Conservation (phyloP, 192 early-diverging fungal species). For the Podila minutissima region DNA sequence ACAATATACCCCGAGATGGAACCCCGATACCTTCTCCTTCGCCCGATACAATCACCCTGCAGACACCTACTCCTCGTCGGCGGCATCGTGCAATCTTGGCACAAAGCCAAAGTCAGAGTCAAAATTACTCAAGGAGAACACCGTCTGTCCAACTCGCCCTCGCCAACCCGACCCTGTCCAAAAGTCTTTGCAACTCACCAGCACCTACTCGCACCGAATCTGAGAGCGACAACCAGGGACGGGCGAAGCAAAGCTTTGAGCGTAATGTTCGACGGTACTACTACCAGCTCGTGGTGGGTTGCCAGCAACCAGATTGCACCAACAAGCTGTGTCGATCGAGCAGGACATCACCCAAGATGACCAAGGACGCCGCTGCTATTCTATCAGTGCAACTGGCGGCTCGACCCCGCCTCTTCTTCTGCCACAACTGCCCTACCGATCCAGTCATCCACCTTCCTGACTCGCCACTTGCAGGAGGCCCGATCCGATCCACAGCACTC, state of each 20-base stretch:
- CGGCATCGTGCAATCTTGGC: constrained; percentile 26
- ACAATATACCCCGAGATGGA: background rate
- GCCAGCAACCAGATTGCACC: constrained; percentile 14
- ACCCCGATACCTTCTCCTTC: background rate
- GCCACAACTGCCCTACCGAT: constrained; percentile 18
- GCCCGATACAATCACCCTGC: background rate
- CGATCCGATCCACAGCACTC: background rate
- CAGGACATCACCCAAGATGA: constrained; percentile 33
- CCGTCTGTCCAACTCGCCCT: constrained; percentile 45
- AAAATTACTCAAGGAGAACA: background rate
- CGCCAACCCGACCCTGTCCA: constrained; percentile 35
- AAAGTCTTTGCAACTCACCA: constrained; percentile 42
- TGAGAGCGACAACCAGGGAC: constrained; percentile 12
- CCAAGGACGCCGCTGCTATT: constrained; percentile 43
- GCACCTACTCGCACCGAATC: constrained; percentile 15
- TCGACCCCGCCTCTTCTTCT: constrained; percentile 41
- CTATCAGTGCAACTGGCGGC: constrained; percentile 41
- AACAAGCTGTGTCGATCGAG: constrained; percentile 38
- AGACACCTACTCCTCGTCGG: constrained; percentile 7
- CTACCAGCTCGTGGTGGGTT: constrained; percentile 42
- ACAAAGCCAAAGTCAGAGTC: constrained; percentile 9
- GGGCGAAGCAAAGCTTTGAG: constrained; percentile 32
- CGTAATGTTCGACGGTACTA: constrained; percentile 40
- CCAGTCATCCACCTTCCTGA: constrained; percentile 15
- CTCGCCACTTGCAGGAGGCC: constrained; percentile 16